Evolutionary conservation across 768 basidiomycete genomes (phyloP), one percentile per base, ranked within the genome.

Genomic region (Hygrocybe punicea): DNA sequence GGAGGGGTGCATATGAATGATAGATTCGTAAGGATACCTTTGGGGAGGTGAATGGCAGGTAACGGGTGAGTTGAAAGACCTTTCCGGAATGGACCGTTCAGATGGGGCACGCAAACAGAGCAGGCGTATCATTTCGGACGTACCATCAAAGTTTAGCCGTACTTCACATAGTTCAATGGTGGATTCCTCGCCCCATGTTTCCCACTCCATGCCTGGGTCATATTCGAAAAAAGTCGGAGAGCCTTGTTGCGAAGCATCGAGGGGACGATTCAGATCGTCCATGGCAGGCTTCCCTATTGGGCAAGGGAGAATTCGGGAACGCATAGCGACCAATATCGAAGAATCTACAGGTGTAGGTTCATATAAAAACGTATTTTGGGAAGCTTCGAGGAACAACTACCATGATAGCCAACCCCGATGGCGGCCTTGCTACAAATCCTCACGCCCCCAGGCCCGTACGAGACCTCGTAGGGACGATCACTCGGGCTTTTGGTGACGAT

Each of bases 161-260:
- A 87, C 76, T 69, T 87, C 84, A 53, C 75, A 82, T n/a, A 89
- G 59, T 35, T 86, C 81, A 58, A 90, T 81, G 2, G 67, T 75
- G 6, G 73, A 70, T 52, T 87, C 85, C 65, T 87, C 86, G 4
- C 83, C 80, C 70, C 81, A 81, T 44, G 73, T 69, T 48, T 86
- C 84, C 79, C 81, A 78, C 39, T 76, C 71, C n/a, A 67, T 59
- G 9, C 62, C 56, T 6, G 66, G 57, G n/a, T 74, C 71, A 14
- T 69, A 60, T 33, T 62, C 52, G 13, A 53, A 24, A 11, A 50
- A 17, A 11, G 49, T 47, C 4, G 46, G 33, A 42, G 13, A 44
- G n/a, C n/a, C 34, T 37, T 63, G 59, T 36, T 68, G 63, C 9
- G 67, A 48, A 23, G 76, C 56, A 24, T 74, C 71, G 1, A 78